Conservation (phyloP, 2,329 filamentous ascomycete species). For the Hawksworthiomyces lignivorus region DNA sequence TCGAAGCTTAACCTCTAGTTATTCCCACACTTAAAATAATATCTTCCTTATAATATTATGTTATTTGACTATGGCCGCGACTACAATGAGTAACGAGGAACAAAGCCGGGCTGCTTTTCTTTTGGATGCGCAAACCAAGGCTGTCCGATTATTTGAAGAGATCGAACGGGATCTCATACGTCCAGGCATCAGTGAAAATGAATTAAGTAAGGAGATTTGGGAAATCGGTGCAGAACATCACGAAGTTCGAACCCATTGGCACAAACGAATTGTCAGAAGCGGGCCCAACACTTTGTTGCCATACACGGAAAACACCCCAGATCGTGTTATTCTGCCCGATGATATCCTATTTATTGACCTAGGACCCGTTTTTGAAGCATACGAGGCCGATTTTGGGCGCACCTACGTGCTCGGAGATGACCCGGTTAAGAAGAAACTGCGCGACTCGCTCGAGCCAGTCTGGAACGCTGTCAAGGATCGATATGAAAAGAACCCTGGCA, state of each 20-base stretch:
- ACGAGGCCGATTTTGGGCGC: slow-evolving; percentile 9
- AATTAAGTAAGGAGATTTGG: slow-evolving; percentile 2
- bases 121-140: slow-evolving; percentile 6
- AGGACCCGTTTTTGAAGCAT: slow-evolving; percentile 5
- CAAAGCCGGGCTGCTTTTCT: no score
- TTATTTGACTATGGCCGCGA: no score
- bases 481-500: not conserved
- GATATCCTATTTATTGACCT: slow-evolving; percentile 7
- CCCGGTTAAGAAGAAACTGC: slow-evolving; percentile 2
- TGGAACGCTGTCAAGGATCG: slow-evolving; percentile 6
- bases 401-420: slow-evolving; percentile 6
- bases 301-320: slow-evolving; percentile 6
- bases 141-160: slow-evolving; percentile 5
- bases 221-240: slow-evolving; percentile 5
- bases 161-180: slow-evolving; percentile 4
- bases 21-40: no score
- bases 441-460: slow-evolving; percentile 6
- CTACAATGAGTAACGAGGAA: no score
- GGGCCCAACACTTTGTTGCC: slow-evolving; percentile 4
- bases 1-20: no score
- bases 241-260: slow-evolving; percentile 8
- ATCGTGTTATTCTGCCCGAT: slow-evolving; percentile 1
- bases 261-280: slow-evolving; percentile 6
- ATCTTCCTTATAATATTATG: no score
- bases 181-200: slow-evolving; percentile 2